phyloP scores from a whole-genome alignment of 2,329 filamentous ascomycete species.

The Cladorrhinum sp. region DNA sequence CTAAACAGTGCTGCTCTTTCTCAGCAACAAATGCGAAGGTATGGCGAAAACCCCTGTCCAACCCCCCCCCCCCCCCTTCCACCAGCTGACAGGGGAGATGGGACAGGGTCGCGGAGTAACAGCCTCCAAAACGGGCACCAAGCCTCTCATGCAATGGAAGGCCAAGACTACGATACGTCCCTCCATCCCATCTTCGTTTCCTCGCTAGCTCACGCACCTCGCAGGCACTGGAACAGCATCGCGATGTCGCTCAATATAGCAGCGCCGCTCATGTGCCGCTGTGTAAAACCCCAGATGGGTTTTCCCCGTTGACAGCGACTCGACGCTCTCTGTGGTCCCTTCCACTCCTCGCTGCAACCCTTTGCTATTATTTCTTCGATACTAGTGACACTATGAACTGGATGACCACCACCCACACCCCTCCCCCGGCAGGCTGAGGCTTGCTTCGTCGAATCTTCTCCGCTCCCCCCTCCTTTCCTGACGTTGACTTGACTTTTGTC shows the following conservation, averaged over 20 bases:
- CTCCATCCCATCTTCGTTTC: slow-evolving; percentile 19
- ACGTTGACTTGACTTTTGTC: slow-evolving; percentile 13
- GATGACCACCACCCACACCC: slow-evolving; percentile 2
- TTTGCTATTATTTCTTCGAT: background rate
- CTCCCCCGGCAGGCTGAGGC: slow-evolving; percentile 22
- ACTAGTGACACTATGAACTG: slow-evolving; percentile 5
- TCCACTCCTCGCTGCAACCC: slow-evolving; percentile 13
- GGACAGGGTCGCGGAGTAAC: slow-evolving; percentile 14
- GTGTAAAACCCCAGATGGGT: slow-evolving; percentile 20
- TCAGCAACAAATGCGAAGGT: slow-evolving; percentile 11
- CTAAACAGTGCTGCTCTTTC: slow-evolving; percentile 2
- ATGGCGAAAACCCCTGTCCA: slow-evolving; percentile 3
- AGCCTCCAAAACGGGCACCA: slow-evolving; percentile 22
- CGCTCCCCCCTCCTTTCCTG: slow-evolving; percentile 1
- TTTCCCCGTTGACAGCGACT: slow-evolving; percentile 17
- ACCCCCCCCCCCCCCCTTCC: slow-evolving; percentile 8
- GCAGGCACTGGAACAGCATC: slow-evolving; percentile 23
- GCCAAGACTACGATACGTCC: slow-evolving; percentile 23
- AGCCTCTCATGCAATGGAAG: slow-evolving; percentile 21
- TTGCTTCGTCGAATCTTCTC: slow-evolving; percentile 11
- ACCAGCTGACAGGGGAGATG: slow-evolving; percentile 18
- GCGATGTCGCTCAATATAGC: slow-evolving; percentile 30
- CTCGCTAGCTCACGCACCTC: slow-evolving; percentile 9
- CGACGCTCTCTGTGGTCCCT: slow-evolving; percentile 10
- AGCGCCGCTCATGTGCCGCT: slow-evolving; percentile 27